Conservation (phyloP, 1,284 basidiomycete genomes). For the Cutaneotrichosporon cavernicola region DNA sequence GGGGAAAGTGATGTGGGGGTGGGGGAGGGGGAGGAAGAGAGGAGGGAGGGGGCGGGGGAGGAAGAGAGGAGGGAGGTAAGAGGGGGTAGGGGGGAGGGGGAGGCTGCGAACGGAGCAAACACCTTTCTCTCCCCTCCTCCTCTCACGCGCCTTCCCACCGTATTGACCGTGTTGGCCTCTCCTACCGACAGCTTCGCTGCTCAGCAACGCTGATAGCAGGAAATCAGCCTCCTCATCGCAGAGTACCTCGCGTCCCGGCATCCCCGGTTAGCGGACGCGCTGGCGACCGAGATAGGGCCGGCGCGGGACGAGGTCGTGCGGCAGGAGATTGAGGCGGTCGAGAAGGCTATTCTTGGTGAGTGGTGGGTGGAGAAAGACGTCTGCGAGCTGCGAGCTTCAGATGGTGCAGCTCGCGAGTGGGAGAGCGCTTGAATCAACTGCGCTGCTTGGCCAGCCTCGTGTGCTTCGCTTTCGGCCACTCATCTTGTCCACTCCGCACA, state of each 20-base stretch:
- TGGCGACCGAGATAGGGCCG: constrained; percentile 52
- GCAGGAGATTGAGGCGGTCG: constrained; percentile 50
- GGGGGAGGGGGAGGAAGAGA: neutral
- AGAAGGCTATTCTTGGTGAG: constrained; percentile 52
- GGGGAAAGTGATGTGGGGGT: neutral
- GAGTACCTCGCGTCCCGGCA: constrained; percentile 54
- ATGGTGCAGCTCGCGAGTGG: neutral
- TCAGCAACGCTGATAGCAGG: constrained; percentile 28
- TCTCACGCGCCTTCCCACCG: no score
- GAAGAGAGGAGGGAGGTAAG: neutral
- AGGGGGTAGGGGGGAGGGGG: neutral
- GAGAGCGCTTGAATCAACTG: neutral
- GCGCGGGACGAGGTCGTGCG: constrained; percentile 35
- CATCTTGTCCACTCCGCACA: neutral
- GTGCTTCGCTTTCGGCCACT: neutral
- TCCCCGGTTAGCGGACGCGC: constrained; percentile 46
- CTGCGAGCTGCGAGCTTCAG: neutral
- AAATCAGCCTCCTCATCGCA: constrained; percentile 50
- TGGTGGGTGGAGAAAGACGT: neutral
- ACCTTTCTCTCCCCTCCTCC: no score
- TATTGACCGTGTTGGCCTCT: no score
- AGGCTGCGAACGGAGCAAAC: no score
- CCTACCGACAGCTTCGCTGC: no score
- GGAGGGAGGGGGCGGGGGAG: neutral
- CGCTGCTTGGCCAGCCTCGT: neutral